Conservation (phyloP, 2,329 filamentous ascomycete species). For the Alternaria brassicicola region DNA sequence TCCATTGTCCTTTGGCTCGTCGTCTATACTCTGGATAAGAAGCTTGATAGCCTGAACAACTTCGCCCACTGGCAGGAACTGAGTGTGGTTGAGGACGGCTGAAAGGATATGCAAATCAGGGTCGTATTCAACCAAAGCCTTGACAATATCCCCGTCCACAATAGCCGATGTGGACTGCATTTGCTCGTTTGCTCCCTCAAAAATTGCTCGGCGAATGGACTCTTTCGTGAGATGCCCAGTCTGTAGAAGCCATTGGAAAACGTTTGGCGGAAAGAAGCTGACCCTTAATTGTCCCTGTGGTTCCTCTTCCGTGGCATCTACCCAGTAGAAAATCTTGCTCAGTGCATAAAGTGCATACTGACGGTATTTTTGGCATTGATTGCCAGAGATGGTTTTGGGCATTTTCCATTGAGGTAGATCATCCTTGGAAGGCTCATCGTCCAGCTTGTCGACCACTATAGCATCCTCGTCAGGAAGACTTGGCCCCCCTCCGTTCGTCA, state of each 20-base stretch:
- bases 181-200: conserved; percentile 46
- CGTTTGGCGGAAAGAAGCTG: conserved; percentile 56
- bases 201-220: conserved; percentile 52
- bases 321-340: conserved; percentile 54
- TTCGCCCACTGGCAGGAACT: conserved; percentile 69
- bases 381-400: conserved; percentile 35
- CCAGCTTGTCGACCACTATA: conserved; percentile 23
- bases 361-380: conserved; percentile 65
- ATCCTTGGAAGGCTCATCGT: conserved; percentile 24
- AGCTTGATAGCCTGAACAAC: conserved; percentile 69
- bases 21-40: conserved; percentile 72
- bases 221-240: conserved; percentile 57
- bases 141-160: conserved; percentile 66
- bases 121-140: conserved; percentile 68
- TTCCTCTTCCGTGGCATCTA: conserved; percentile 18
- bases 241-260: conserved; percentile 66
- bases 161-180: conserved; percentile 55
- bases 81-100: conserved; percentile 66
- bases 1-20: conserved; percentile 34
- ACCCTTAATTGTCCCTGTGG: conserved; percentile 43
- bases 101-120: conserved; percentile 70
- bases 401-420: conserved; percentile 57
- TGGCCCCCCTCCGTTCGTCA: conserved; percentile 31
- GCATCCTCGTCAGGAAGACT: conserved; percentile 26
- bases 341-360: conserved; percentile 66